These are phyloP conservation scores for Trypanosomatidae sp. DNA, from an alignment of 208 protist species.

Conservation along the genomic window DNA sequence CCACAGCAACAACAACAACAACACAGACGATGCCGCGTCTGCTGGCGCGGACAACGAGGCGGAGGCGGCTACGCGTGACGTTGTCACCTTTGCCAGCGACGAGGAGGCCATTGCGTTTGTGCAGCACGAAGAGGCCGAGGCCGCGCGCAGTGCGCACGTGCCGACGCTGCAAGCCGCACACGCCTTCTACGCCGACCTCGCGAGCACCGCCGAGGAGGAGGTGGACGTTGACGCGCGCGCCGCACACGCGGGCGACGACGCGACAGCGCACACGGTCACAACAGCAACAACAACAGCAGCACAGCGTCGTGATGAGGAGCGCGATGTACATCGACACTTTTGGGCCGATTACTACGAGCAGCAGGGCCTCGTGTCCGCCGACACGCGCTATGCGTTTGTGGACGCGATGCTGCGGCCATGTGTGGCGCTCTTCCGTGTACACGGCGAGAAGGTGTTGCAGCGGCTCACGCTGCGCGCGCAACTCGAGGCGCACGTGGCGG, in stretches of 20 bases:
- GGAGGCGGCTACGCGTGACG: background rate
- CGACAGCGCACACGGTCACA: conserved; percentile 5
- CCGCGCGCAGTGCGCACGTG: conserved; percentile 14
- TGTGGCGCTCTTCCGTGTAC: conserved; percentile 29
- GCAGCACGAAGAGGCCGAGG: conserved; percentile 19
- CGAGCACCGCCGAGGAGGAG: conserved; percentile 36
- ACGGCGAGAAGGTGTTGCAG: conserved; percentile 22
- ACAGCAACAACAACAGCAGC: conserved; percentile 19
- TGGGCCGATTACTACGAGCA: conserved; percentile 64
- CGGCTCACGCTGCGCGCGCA: conserved; percentile 50
- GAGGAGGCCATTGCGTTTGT: conserved; percentile 47
- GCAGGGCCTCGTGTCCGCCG: conserved; percentile 25
- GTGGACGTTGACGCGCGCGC: conserved; percentile 15
- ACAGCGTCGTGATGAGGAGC: conserved; percentile 33
- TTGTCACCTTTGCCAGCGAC: conserved; percentile 33
- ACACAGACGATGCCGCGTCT: conserved; percentile 1
- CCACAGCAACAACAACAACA: background rate
- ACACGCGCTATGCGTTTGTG: conserved; percentile 26
- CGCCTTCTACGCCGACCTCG: conserved; percentile 52
- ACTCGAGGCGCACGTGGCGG: conserved; percentile 22
- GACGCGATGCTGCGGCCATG: conserved; percentile 39
- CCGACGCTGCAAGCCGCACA: conserved; percentile 36
- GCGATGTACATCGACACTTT: conserved; percentile 46
- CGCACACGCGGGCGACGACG: background rate
- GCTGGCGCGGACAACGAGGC: background rate